Conservation (phyloP, 345 rosid genomes). For the Dimocarpus longan region DNA sequence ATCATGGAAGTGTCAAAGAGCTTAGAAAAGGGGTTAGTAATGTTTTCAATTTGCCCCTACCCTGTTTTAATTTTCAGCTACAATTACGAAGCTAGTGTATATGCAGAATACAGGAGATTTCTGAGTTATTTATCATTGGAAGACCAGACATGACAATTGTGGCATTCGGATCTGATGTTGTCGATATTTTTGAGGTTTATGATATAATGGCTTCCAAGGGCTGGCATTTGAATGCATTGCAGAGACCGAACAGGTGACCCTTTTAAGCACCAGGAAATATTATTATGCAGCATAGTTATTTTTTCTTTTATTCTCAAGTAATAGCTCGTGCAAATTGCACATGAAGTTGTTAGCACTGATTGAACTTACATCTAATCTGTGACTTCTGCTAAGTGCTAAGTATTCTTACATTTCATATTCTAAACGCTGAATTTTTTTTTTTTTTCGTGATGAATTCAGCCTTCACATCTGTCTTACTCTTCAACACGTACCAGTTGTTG, state of each 20-base stretch:
- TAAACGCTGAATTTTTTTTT: background rate
- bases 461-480: slow-evolving; percentile 86
- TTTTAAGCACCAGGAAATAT: background rate
- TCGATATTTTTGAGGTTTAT: slow-evolving; percentile 91
- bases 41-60: slow-evolving; percentile 1
- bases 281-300: background rate
- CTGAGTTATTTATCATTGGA: slow-evolving; percentile 75
- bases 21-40: slow-evolving; percentile 64
- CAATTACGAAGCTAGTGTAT: background rate
- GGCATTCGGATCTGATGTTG: slow-evolving; percentile 70
- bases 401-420: background rate
- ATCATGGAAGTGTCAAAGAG: slow-evolving; percentile 82
- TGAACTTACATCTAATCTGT: background rate
- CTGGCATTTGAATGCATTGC: slow-evolving; percentile 94
- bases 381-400: background rate
- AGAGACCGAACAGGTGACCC: slow-evolving; percentile 86
- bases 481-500: slow-evolving; percentile 68
- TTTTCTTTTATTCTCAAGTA: background rate
- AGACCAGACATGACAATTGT: slow-evolving; percentile 90
- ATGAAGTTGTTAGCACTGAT: background rate
- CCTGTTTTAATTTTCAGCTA: slow-evolving; percentile 3
- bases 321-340: background rate
- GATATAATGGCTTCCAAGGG: slow-evolving; percentile 86
- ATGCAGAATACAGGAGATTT: slow-evolving; percentile 68
- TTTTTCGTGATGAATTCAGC: slow-evolving; percentile 47